These are phyloP conservation scores for Kurtzmaniella quercitrusa DNA, from an alignment of 1,139 yeast species.

Conservation along the genomic window DNA sequence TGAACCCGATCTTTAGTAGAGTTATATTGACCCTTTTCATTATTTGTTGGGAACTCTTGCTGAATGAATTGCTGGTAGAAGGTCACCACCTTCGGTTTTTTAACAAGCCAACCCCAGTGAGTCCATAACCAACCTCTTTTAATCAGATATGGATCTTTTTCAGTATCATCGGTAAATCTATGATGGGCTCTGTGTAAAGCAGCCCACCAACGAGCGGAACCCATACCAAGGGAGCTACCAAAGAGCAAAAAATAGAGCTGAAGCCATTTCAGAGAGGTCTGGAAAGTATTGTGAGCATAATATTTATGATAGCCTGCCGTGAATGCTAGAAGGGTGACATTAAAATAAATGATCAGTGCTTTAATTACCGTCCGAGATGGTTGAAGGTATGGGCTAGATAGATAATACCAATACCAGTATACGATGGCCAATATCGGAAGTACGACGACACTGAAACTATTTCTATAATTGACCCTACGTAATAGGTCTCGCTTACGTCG, in stretches of 20 bases:
- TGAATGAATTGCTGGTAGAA: constrained; percentile 36
- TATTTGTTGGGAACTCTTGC: constrained; percentile 35
- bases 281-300: constrained; percentile 56
- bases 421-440: constrained; percentile 24
- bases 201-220: constrained; percentile 61
- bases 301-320: constrained; percentile 44
- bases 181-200: constrained; percentile 68
- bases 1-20: background rate
- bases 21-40: background rate
- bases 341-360: constrained; percentile 25
- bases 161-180: constrained; percentile 59
- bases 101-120: constrained; percentile 62
- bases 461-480: constrained; percentile 28
- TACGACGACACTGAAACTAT: constrained; percentile 28
- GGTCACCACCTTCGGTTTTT: constrained; percentile 41
- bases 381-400: background rate
- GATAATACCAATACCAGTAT: constrained; percentile 18
- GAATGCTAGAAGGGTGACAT: constrained; percentile 37
- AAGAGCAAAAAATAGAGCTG: constrained; percentile 46
- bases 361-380: background rate
- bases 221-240: constrained; percentile 60
- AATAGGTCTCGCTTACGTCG: constrained; percentile 31
- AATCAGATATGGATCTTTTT: constrained; percentile 62
- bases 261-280: constrained; percentile 27
- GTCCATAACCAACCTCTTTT: constrained; percentile 56